Evolutionary conservation across 2,329 filamentous ascomycete genomes (phyloP).

Genomic region (Tolypocladium nubicola): DNA sequence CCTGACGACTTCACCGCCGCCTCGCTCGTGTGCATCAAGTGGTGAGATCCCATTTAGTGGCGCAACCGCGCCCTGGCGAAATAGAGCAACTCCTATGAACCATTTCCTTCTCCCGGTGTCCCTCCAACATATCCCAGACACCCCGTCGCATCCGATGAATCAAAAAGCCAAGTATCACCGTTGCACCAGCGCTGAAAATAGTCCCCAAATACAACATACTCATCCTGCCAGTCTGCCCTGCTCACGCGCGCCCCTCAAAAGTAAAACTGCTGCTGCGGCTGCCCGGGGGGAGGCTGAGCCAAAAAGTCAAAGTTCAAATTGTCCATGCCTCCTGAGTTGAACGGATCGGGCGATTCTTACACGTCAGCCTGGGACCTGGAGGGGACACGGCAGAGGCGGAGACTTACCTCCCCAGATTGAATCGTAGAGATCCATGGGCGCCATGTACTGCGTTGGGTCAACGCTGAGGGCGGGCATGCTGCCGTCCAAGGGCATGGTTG

Average conservation of each 20-base stretch:
- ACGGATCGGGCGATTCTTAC: slow-evolving; percentile 47
- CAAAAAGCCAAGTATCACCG: not conserved
- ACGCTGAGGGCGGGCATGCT: slow-evolving; percentile 38
- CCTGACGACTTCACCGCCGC: not conserved
- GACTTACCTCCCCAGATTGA: slow-evolving; percentile 57
- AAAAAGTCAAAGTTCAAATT: slow-evolving; percentile 51
- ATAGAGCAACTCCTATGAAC: not conserved
- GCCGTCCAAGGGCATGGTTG: slow-evolving; percentile 28
- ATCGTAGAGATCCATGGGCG: slow-evolving; percentile 57
- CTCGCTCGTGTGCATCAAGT: not conserved
- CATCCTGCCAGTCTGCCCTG: not conserved
- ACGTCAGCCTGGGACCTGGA: slow-evolving; percentile 5
- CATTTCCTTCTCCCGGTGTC: slow-evolving; percentile 4
- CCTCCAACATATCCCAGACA: too few relatives aligned
- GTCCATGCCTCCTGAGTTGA: slow-evolving; percentile 41
- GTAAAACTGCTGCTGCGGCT: slow-evolving; percentile 47
- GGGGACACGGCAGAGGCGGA: not conserved
- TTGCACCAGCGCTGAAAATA: not conserved
- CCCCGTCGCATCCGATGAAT: not conserved
- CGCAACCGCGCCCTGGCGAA: not conserved
- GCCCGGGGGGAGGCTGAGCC: slow-evolving; percentile 47
- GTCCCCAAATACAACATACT: not conserved
- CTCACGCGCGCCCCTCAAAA: slow-evolving; percentile 24
- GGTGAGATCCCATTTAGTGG: not conserved
- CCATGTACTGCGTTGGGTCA: slow-evolving; percentile 49